phyloP scores from a whole-genome alignment of 2,329 filamentous ascomycete species.

The Diaporthe eres region DNA sequence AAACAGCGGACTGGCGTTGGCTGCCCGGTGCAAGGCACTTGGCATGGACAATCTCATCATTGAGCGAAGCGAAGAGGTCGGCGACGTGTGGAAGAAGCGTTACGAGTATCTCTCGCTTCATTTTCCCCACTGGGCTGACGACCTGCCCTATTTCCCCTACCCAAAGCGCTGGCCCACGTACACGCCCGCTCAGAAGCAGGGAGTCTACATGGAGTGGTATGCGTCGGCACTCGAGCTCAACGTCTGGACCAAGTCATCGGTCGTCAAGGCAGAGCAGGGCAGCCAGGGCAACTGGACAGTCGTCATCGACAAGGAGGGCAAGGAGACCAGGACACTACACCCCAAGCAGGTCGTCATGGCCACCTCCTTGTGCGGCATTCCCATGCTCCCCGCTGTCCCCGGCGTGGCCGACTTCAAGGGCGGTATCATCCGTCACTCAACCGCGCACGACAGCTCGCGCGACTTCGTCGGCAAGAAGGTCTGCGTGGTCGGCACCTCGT shows the following conservation, averaged over 20 bases:
- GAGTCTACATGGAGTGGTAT: constrained; percentile 74
- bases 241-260: constrained; percentile 68
- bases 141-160: constrained; percentile 73
- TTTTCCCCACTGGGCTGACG: constrained; percentile 72
- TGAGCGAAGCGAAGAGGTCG: constrained; percentile 64
- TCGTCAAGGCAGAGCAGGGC: constrained; percentile 62
- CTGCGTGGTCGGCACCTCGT: constrained; percentile 78
- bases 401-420: constrained; percentile 56
- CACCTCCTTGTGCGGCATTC: constrained; percentile 64
- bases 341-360: constrained; percentile 62
- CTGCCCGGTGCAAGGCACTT: constrained; percentile 69
- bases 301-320: constrained; percentile 53
- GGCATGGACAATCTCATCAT: constrained; percentile 65
- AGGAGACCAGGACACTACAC: constrained; percentile 58
- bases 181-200: constrained; percentile 77
- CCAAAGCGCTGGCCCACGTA: constrained; percentile 74
- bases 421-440: constrained; percentile 76
- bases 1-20: constrained; percentile 55
- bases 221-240: constrained; percentile 75
- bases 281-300: constrained; percentile 52
- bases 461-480: constrained; percentile 77
- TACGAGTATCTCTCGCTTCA: constrained; percentile 60
- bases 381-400: constrained; percentile 65
- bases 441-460: constrained; percentile 71
- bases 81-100: constrained; percentile 72